A percentile compares a stretch with the other conserved stretches of the same genome.
These are phyloP conservation scores for Amoebophrya sp. DNA, from an alignment of 169 alveolate genomes.

Conservation along the genomic window DNA sequence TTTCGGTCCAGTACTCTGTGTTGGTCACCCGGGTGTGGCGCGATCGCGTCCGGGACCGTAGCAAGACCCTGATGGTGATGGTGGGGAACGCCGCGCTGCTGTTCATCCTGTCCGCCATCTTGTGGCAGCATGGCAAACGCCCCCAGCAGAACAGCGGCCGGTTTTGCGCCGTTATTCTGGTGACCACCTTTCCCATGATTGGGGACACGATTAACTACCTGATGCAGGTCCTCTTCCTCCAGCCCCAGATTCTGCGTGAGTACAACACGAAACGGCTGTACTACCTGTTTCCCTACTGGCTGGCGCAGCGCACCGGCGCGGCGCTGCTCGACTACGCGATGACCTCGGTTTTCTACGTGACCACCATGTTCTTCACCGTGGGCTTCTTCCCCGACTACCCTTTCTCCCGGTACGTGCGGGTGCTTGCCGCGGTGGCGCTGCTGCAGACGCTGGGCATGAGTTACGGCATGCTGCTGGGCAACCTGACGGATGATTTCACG, in stretches of 20 bases:
- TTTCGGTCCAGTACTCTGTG: neutral
- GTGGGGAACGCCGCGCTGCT: neutral
- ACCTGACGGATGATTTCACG: neutral
- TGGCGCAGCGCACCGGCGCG: neutral
- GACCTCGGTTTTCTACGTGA: neutral
- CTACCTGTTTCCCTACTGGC: neutral
- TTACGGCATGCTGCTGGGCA: neutral
- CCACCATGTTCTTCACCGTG: neutral
- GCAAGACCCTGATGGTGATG: neutral
- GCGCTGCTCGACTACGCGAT: neutral
- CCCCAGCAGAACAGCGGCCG: neutral
- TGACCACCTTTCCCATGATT: neutral
- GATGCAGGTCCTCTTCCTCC: neutral
- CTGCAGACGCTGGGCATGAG: neutral
- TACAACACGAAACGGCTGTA: slow-evolving; percentile 23
- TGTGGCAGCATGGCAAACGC: neutral
- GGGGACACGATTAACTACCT: neutral
- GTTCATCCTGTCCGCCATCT: neutral
- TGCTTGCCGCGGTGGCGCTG: neutral
- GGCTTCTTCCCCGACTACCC: neutral
- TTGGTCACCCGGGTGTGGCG: neutral
- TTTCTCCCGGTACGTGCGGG: neutral
- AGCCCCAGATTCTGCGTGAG: neutral
- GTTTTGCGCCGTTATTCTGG: neutral
- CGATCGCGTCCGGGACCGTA: neutral